These are phyloP conservation scores for Suhomyces kunorum DNA, from an alignment of 1,139 yeast species.

Conservation along the genomic window DNA sequence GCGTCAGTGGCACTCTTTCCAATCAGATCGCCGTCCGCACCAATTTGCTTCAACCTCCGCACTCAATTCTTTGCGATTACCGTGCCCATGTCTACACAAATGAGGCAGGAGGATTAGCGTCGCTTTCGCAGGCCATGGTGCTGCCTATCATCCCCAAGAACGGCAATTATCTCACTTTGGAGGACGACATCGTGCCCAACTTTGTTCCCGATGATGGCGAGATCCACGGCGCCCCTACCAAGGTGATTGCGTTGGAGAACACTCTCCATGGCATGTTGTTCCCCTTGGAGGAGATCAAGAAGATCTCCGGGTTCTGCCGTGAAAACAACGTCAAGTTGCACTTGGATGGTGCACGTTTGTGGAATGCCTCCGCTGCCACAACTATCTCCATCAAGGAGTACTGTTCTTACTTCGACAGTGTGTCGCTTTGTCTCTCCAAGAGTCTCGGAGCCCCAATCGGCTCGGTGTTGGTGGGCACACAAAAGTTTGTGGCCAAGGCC, in stretches of 20 bases:
- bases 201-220: constrained; percentile 78
- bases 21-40: constrained; percentile 85
- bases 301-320: constrained; percentile 72
- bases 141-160: constrained; percentile 77
- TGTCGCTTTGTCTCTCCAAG: constrained; percentile 86
- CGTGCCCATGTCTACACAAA: constrained; percentile 80
- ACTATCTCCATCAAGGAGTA: constrained; percentile 70
- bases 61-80: constrained; percentile 78
- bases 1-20: constrained; percentile 88
- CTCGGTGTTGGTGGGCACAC: constrained; percentile 75
- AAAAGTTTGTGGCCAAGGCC: constrained; percentile 64
- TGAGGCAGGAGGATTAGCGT: constrained; percentile 92
- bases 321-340: constrained; percentile 67
- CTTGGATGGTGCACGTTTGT: constrained; percentile 93
- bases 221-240: constrained; percentile 88
- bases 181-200: constrained; percentile 62
- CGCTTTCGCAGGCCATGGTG: constrained; percentile 90
- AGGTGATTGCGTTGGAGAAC: constrained; percentile 81
- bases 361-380: constrained; percentile 84
- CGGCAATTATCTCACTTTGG: constrained; percentile 75
- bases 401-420: constrained; percentile 80
- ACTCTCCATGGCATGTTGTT: constrained; percentile 81
- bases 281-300: constrained; percentile 77
- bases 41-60: constrained; percentile 82
- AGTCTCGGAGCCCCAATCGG: constrained; percentile 96